Conservation (phyloP, 1,139 yeast genomes). For the Hemisphaericaspora subhashii region DNA sequence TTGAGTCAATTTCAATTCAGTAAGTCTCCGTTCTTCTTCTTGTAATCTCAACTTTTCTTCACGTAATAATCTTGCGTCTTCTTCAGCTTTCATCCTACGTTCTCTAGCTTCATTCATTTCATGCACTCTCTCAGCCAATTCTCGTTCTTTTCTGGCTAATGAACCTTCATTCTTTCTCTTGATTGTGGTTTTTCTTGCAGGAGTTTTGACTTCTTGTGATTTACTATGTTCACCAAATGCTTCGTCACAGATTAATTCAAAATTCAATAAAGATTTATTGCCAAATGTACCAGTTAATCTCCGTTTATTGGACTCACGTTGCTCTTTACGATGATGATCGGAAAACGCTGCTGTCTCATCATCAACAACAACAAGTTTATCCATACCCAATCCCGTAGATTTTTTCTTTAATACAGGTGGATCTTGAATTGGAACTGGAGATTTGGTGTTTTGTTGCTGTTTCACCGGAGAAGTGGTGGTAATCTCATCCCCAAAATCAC, state of each 20-base stretch:
- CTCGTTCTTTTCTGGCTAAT: constrained; percentile 28
- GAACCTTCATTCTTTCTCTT: constrained; percentile 9
- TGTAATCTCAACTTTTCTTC: constrained; percentile 11
- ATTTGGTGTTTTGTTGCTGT: background rate
- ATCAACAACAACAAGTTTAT: background rate
- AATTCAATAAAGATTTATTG: constrained; percentile 30
- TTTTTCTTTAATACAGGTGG: constrained; percentile 1
- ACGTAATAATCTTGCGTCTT: constrained; percentile 15
- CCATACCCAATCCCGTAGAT: background rate
- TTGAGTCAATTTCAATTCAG: constrained; percentile 16
- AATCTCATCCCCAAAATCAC: background rate
- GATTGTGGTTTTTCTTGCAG: background rate
- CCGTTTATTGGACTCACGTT: constrained; percentile 12
- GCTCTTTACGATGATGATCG: no score
- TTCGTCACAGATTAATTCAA: constrained; percentile 34
- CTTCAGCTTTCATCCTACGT: constrained; percentile 19
- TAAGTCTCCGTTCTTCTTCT: constrained; percentile 11
- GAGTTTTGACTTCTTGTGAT: constrained; percentile 6
- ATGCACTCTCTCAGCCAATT: constrained; percentile 32
- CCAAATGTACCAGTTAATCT: constrained; percentile 16
- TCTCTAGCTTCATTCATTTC: constrained; percentile 32
- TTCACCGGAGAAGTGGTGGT: background rate
- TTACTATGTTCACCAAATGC: constrained; percentile 23
- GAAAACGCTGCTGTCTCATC: constrained; percentile 7
- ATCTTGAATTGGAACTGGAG: background rate